Conservation (phyloP, 176 grass and related monocot genomes). For the Raddia guianensis region DNA sequence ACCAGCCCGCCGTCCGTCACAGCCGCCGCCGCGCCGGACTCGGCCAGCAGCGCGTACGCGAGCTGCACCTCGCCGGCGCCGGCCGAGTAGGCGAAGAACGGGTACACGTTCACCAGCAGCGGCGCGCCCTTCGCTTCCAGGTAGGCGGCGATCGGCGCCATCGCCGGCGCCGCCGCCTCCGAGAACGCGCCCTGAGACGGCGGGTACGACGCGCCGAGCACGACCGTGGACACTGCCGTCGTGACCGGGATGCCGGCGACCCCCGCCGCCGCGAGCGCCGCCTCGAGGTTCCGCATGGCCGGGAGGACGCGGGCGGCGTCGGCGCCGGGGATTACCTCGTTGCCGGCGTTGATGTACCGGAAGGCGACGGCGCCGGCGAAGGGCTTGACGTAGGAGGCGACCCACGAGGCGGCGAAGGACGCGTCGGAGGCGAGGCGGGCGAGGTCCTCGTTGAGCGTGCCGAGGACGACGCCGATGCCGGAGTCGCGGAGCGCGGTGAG, state of each 20-base stretch:
- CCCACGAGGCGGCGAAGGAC: slow-evolving; percentile 77
- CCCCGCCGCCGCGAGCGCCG: slow-evolving; percentile 49
- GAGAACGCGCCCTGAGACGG: slow-evolving; percentile 76
- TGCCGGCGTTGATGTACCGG: slow-evolving; percentile 88
- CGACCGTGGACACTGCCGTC: slow-evolving; percentile 58
- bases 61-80: slow-evolving; percentile 48
- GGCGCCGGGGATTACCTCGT: slow-evolving; percentile 69
- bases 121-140: slow-evolving; percentile 51
- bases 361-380: slow-evolving; percentile 66
- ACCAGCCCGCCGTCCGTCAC: slow-evolving; percentile 54
- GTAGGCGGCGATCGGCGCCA: slow-evolving; percentile 56
- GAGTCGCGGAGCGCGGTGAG: slow-evolving; percentile 61
- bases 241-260: slow-evolving; percentile 63
- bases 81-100: slow-evolving; percentile 72
- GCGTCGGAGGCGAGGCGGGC: slow-evolving; percentile 46
- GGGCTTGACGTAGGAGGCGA: slow-evolving; percentile 67
- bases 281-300: slow-evolving; percentile 70
- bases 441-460: slow-evolving; percentile 84
- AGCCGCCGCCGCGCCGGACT: slow-evolving; percentile 22
- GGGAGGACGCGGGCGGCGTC: slow-evolving; percentile 53
- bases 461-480: slow-evolving; percentile 70
- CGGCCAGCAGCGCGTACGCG: slow-evolving; percentile 75
- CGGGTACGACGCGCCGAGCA: slow-evolving; percentile 67
- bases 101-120: slow-evolving; percentile 82
- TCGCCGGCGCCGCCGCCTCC: slow-evolving; percentile 42